A percentile compares a stretch with the other conserved stretches of the same genome.
phyloP scores from a whole-genome alignment of 345 rosid genomes.

The Pistacia integerrima region DNA sequence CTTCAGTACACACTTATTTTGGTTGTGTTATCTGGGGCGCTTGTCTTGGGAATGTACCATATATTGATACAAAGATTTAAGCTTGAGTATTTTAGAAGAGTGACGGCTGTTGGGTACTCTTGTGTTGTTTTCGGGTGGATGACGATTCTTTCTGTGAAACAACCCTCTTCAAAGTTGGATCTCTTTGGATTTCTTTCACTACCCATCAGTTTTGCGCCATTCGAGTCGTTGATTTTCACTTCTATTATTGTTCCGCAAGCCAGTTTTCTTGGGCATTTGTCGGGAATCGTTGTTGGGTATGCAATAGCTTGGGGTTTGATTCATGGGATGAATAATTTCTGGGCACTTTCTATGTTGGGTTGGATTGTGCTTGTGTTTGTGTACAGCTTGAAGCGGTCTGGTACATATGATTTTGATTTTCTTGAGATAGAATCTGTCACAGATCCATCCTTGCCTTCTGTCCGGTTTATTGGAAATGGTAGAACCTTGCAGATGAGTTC shows the following conservation, averaged over 20 bases:
- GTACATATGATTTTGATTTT: constrained; percentile 79
- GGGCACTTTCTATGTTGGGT: constrained; percentile 89
- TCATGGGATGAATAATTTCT: constrained; percentile 92
- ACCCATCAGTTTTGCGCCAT: constrained; percentile 95
- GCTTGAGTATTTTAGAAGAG: constrained; percentile 83
- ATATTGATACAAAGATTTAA: constrained; percentile 74
- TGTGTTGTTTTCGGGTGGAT: constrained; percentile 99
- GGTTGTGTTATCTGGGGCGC: constrained; percentile 68
- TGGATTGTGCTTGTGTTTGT: constrained; percentile 75
- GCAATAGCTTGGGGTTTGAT: constrained; percentile 93
- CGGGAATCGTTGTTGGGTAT: constrained; percentile 90
- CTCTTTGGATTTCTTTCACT: constrained; percentile 92
- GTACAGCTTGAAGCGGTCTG: constrained; percentile 85
- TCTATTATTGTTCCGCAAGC: constrained; percentile 99
- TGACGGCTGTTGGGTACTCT: constrained; percentile 96
- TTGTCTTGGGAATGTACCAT: constrained; percentile 81
- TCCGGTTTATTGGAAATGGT: constrained; percentile 72
- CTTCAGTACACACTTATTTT: constrained; percentile 89
- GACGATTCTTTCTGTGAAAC: constrained; percentile 93
- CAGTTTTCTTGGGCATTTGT: constrained; percentile 92
- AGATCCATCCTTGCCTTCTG: constrained; percentile 83
- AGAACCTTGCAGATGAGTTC: constrained; percentile 83
- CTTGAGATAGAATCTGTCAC: constrained; percentile 87
- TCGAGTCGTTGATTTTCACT: constrained; percentile 90
- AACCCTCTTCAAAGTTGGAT: constrained; percentile 88